These are phyloP conservation scores for Cutaneotrichosporon dermatis DNA, from an alignment of 1,284 basidiomycete genomes.

Conservation along the genomic window DNA sequence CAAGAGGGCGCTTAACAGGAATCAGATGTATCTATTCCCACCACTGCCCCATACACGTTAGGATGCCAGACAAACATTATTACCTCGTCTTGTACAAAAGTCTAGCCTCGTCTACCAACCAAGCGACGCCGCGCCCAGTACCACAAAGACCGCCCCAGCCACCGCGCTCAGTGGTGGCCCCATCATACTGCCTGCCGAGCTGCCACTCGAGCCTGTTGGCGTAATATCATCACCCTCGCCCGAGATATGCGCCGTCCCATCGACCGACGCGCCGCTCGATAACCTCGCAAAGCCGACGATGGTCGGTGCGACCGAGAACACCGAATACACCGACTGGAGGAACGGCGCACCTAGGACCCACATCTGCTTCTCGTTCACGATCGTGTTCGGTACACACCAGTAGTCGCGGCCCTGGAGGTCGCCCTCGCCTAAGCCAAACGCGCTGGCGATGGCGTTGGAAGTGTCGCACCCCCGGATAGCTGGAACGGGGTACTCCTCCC, in stretches of 20 bases:
- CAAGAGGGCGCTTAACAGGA: too few relatives aligned
- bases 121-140: too few relatives aligned
- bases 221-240: not conserved
- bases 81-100: too few relatives aligned
- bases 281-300: not conserved
- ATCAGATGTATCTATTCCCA: too few relatives aligned
- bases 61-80: too few relatives aligned
- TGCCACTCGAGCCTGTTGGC: too few relatives aligned
- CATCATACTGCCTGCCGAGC: too few relatives aligned
- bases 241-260: not conserved
- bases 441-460: not conserved
- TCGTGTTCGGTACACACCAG: constrained; percentile 1
- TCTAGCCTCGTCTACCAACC: too few relatives aligned
- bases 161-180: too few relatives aligned
- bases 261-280: not conserved
- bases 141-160: too few relatives aligned
- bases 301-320: not conserved
- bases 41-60: too few relatives aligned
- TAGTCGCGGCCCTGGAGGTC: not conserved
- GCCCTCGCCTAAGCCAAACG: not conserved
- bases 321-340: constrained; percentile 3
- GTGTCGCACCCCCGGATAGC: not conserved
- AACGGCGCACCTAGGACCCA: constrained; percentile 1
- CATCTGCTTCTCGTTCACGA: not conserved
- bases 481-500: not conserved